Percentiles rank a stretch among this genome's conserved stretches.
These are phyloP conservation scores for Saccharomycopsis hybrid DNA, from an alignment of 1,139 yeast genomes.

Conservation along the genomic window DNA sequence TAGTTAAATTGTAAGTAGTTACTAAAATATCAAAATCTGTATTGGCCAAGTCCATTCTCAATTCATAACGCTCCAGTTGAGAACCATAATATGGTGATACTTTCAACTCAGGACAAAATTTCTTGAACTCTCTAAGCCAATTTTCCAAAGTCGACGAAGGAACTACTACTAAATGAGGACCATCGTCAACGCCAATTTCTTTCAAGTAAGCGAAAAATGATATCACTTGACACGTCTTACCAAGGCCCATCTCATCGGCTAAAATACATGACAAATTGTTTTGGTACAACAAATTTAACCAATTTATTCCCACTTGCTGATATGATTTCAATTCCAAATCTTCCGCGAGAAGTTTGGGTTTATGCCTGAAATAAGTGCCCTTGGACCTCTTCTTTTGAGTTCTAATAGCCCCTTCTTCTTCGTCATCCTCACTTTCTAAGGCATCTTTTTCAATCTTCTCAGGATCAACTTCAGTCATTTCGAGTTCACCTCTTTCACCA, in stretches of 20 bases:
- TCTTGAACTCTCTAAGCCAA: constrained; percentile 91
- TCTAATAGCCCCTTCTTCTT: constrained; percentile 22
- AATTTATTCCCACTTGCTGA: constrained; percentile 92
- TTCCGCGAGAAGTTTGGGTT: constrained; percentile 60
- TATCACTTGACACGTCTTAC: constrained; percentile 94
- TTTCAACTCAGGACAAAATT: constrained; percentile 73
- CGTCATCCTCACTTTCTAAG: constrained; percentile 37
- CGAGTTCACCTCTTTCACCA: constrained; percentile 54
- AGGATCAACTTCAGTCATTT: constrained; percentile 43
- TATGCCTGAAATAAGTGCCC: constrained; percentile 53
- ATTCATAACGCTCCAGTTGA: constrained; percentile 75
- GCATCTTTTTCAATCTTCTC: constrained; percentile 28
- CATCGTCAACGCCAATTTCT: constrained; percentile 45
- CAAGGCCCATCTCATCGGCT: constrained; percentile 98
- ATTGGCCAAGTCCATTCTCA: constrained; percentile 57
- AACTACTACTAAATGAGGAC: constrained; percentile 82
- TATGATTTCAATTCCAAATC: constrained; percentile 73
- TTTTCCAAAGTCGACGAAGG: constrained; percentile 96
- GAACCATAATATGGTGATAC: constrained; percentile 95
- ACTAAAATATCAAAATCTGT: constrained; percentile 82
- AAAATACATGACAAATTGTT: constrained; percentile 81
- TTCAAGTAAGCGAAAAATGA: constrained; percentile 85
- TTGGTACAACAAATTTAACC: constrained; percentile 78
- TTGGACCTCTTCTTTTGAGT: constrained; percentile 18
- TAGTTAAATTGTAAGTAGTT: constrained; percentile 87